Percentiles rank a stretch among this genome's conserved stretches.
phyloP scores from a whole-genome alignment of 2,329 filamentous ascomycete species.

The Trichoderma hamatum region DNA sequence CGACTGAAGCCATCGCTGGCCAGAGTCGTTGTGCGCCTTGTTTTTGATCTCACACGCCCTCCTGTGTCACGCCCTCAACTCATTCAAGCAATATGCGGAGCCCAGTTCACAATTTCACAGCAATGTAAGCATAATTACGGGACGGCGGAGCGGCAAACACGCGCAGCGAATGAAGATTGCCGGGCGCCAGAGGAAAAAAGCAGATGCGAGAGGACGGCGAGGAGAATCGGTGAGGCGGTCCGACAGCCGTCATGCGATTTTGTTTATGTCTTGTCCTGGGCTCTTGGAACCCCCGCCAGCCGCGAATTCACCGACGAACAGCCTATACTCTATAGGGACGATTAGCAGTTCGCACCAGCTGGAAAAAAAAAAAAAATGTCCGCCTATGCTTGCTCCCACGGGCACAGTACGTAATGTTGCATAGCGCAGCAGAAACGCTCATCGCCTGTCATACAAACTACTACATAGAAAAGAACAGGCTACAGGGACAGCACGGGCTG shows the following conservation, averaged over 20 bases:
- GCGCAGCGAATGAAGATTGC: background rate
- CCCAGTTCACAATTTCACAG: background rate
- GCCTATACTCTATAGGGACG: background rate
- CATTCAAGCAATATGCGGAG: conserved; percentile 2
- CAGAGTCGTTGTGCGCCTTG: background rate
- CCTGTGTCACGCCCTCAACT: background rate
- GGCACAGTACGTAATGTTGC: conserved; percentile 9
- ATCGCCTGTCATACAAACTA: background rate
- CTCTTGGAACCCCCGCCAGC: background rate
- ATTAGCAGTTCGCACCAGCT: background rate
- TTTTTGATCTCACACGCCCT: background rate
- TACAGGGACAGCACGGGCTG: background rate
- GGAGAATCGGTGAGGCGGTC: background rate
- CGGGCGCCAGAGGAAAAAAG: background rate
- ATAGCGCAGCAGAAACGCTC: background rate
- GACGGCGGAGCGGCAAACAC: conserved; percentile 19
- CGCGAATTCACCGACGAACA: conserved; percentile 13
- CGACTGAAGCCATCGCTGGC: conserved; percentile 2
- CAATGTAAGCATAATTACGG: conserved; percentile 8
- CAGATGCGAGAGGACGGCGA: background rate
- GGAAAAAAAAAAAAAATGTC: background rate
- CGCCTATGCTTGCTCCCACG: background rate
- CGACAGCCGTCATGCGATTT: background rate
- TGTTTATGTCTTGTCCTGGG: background rate
- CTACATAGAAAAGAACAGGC: no score